Base-by-base conservation (phyloP, 2,329 filamentous ascomycete species). In the Diplodia mutila region DNA sequence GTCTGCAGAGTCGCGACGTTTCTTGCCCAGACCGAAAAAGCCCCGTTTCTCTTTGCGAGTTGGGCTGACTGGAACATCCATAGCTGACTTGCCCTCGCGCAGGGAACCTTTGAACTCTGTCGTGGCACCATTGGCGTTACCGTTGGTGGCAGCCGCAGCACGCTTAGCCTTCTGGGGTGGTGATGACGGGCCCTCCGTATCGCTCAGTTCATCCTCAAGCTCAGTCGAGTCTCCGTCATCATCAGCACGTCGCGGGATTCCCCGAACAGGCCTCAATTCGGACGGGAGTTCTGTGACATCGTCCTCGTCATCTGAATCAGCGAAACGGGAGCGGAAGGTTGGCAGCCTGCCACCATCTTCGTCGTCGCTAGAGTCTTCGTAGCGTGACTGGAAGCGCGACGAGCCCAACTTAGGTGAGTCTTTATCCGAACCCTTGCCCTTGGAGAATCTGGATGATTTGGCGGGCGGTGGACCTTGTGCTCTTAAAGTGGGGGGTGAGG, bases 311-410 rank as follows among this genome's bases (percentile, higher is more conserved):
- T 83, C 81, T 2, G 82, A 84, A 68, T 85, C 83, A 1, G 77
- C 81, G 68, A 84, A 84, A 5, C 83, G 79, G 69, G 81, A 84
- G 64, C 78, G 76, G 73, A 84, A 84, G 14, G 71, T 73, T 5
- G 70, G 72, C 21, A 76, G 72, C 12, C 73, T 69, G 12, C 74
- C 73, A 6, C 75, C 76, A 1, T 67, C 61, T 9, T 83, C 82
- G 29, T 79, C 79, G 53, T 92, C 90, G 73, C 90, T 92, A 1
- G 90, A 92, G 72, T 92, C 89, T 1, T 82, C 87, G 72, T 93
- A 91, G 0, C 90, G 88, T 73, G 75, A 79, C 66, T 74, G 75
- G 70, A 78, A 77, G 1, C 72, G 69, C 11, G 46, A 53, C 8
- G 64, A 66, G 29, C 27, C 39, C 37, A 55, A 46, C 34, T 64